These are phyloP conservation scores for Climacium dendroides DNA, from an alignment of 225 moss, liverwort and hornwort species.

Conservation along the genomic window DNA sequence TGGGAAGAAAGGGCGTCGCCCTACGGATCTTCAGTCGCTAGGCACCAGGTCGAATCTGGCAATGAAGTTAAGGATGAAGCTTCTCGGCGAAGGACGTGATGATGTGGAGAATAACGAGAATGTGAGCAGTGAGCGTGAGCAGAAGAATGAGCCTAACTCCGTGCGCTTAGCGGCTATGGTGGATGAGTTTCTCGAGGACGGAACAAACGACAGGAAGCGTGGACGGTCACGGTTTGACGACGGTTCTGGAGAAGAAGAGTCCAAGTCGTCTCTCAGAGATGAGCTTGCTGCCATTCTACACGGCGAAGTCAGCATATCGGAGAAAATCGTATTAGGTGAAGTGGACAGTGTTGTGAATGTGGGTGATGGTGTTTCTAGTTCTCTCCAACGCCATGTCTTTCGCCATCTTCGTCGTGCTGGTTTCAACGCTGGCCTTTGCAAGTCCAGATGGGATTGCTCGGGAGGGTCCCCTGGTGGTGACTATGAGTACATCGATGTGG, in stretches of 20 bases:
- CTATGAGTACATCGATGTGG: conserved; percentile 65
- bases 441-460: conserved; percentile 67
- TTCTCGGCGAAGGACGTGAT: conserved; percentile 2
- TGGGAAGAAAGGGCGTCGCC: conserved; percentile 10
- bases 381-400: conserved; percentile 23
- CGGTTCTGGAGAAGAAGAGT: conserved; percentile 17
- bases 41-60: background rate
- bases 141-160: conserved; percentile 48
- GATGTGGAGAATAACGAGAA: background rate
- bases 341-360: background rate
- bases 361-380: background rate
- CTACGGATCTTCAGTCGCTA: background rate
- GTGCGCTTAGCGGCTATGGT: conserved; percentile 80
- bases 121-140: background rate
- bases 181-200: conserved; percentile 57
- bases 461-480: conserved; percentile 58
- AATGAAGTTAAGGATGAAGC: conserved; percentile 17
- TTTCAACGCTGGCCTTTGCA: conserved; percentile 64
- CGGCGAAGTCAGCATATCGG: background rate
- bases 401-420: conserved; percentile 32
- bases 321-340: conserved; percentile 16
- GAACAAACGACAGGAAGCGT: conserved; percentile 8
- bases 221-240: conserved; percentile 42
- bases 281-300: conserved; percentile 23
- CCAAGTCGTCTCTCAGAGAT: conserved; percentile 3